Percentiles rank a stretch among this genome's conserved stretches.
These are phyloP conservation scores for Setomelanomma holmii DNA, from an alignment of 2,329 filamentous ascomycete species.

Conservation along the genomic window DNA sequence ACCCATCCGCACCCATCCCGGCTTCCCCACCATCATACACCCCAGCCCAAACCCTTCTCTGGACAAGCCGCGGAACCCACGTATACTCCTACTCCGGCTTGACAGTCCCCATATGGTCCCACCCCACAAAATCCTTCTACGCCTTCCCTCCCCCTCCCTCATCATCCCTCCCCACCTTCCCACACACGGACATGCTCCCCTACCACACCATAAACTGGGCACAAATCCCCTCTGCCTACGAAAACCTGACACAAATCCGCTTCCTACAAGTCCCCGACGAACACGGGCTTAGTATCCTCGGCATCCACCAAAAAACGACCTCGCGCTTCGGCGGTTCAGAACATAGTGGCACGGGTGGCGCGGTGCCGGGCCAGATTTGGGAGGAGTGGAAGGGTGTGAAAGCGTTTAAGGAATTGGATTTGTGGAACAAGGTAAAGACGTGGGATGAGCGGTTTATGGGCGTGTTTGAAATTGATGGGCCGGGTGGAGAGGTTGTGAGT, in stretches of 20 bases:
- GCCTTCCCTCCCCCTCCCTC: background rate
- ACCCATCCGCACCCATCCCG: background rate
- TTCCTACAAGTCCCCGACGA: conserved; percentile 4
- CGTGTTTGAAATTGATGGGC: conserved; percentile 20
- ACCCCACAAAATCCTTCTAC: conserved; percentile 1
- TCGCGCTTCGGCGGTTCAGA: background rate
- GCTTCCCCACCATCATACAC: background rate
- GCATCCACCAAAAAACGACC: background rate
- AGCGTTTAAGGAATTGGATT: too few species aligned
- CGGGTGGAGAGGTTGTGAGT: conserved; percentile 23
- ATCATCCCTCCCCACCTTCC: background rate
- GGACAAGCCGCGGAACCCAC: background rate
- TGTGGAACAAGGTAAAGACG: background rate
- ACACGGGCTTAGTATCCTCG: background rate
- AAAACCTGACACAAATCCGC: conserved; percentile 6
- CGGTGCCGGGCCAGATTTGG: background rate
- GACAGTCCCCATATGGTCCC: conserved; percentile 4
- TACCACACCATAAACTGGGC: conserved; percentile 16
- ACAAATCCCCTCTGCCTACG: background rate
- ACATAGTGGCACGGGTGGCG: background rate
- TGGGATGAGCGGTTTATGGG: conserved; percentile 6
- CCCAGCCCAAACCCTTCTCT: conserved; percentile 5
- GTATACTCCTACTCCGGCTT: background rate
- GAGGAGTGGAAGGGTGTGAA: background rate
- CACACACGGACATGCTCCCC: conserved; percentile 10